A percentile compares a stretch with the other conserved stretches of the same genome.
Evolutionary conservation across 2,329 filamentous ascomycete genomes (phyloP).

Genomic region (Dothistroma pini): DNA sequence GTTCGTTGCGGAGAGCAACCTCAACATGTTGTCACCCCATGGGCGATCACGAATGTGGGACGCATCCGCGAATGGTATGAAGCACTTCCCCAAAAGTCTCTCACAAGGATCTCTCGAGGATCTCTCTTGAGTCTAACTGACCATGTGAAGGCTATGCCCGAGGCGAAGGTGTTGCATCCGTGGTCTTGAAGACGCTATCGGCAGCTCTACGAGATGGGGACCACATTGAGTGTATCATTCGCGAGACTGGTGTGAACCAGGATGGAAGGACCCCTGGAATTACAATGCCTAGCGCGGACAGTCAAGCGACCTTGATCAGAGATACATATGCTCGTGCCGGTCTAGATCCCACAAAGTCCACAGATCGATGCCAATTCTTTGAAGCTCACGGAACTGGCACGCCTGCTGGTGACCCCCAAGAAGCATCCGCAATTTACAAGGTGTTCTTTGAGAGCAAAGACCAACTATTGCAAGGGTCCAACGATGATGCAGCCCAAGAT

Average conservation of each 20-base stretch:
- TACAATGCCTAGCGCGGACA: slow-evolving; percentile 37
- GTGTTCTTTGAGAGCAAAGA: background rate
- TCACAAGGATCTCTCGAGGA: no score
- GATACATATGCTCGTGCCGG: slow-evolving; percentile 36
- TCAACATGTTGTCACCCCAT: slow-evolving; percentile 35
- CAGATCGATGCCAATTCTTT: slow-evolving; percentile 32
- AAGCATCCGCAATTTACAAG: slow-evolving; percentile 7
- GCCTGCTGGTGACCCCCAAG: slow-evolving; percentile 16
- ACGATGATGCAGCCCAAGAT: no score
- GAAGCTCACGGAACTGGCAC: slow-evolving; percentile 32
- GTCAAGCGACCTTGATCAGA: slow-evolving; percentile 39
- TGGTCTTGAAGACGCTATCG: slow-evolving; percentile 51
- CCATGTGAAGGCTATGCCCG: slow-evolving; percentile 46
- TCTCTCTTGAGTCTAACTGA: no score
- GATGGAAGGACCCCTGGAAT: slow-evolving; percentile 40
- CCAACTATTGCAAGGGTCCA: no score
- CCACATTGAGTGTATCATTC: slow-evolving; percentile 41
- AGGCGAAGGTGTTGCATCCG: slow-evolving; percentile 51
- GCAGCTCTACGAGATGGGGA: slow-evolving; percentile 49
- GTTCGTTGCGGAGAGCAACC: slow-evolving; percentile 28
- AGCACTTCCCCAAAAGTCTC: no score
- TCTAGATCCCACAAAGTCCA: slow-evolving; percentile 37
- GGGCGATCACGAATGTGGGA: slow-evolving; percentile 30
- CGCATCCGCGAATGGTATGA: slow-evolving; percentile 30
- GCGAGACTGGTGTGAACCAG: slow-evolving; percentile 36